These are phyloP conservation scores for Lactuca saligna DNA, from an alignment of 129 eudicot genomes.

Conservation along the genomic window DNA sequence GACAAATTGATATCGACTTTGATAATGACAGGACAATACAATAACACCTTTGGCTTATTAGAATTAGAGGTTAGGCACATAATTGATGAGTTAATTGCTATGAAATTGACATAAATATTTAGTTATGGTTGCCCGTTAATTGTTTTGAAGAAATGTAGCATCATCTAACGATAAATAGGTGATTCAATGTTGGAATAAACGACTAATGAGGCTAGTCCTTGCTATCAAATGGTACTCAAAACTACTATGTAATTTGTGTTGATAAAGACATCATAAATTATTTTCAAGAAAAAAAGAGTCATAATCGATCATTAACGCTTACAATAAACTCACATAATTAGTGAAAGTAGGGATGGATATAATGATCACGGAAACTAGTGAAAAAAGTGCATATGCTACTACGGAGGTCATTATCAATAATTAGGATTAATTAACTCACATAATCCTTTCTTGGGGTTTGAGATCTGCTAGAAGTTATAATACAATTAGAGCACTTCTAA, in stretches of 20 bases:
- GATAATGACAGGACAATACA: background rate
- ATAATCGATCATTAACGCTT: constrained; percentile 7
- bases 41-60: background rate
- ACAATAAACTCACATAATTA: constrained; percentile 16
- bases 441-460: background rate
- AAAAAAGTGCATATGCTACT: constrained; percentile 9
- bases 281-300: constrained; percentile 16
- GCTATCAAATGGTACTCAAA: constrained; percentile 2
- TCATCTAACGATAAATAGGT: constrained; percentile 16
- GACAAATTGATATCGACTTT: constrained; percentile 7
- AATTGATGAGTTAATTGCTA: constrained; percentile 5
- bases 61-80: constrained; percentile 1
- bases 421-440: background rate
- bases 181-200: constrained; percentile 24
- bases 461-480: background rate
- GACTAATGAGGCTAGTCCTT: constrained; percentile 13
- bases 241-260: constrained; percentile 1
- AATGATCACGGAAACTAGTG: constrained; percentile 11
- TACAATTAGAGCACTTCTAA: too few species aligned
- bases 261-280: constrained; percentile 14
- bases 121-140: background rate
- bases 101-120: constrained; percentile 7
- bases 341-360: constrained; percentile 9
- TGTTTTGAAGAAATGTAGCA: constrained; percentile 1
- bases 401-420: background rate